Conservation (phyloP, 2,329 filamentous ascomycete species). For the Penicillium concentricum region DNA sequence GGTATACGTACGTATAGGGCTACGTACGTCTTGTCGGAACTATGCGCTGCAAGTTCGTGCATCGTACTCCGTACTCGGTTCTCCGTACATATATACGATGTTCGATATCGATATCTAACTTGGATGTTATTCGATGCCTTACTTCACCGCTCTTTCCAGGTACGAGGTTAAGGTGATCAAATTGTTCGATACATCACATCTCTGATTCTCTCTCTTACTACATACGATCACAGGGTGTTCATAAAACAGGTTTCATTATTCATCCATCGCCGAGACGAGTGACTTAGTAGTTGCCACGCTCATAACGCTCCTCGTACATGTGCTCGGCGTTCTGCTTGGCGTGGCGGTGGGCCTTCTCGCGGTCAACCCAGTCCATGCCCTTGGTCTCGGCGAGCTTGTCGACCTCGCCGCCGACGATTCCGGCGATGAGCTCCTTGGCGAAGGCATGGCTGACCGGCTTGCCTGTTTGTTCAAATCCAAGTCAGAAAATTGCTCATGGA, state of each 20-base stretch:
- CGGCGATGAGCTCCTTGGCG: slow-evolving; percentile 74
- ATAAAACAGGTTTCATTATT: slow-evolving; percentile 4
- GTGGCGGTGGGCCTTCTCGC: slow-evolving; percentile 58
- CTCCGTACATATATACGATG: neutral
- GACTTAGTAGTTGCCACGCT: slow-evolving; percentile 44
- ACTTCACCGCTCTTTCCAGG: slow-evolving; percentile 1
- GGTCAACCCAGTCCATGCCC: slow-evolving; percentile 62
- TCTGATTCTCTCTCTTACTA: neutral
- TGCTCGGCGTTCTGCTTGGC: slow-evolving; percentile 58
- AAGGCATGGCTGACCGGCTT: slow-evolving; percentile 70
- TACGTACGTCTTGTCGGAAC: slow-evolving; percentile 2
- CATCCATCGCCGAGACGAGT: slow-evolving; percentile 35
- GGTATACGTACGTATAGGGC: neutral
- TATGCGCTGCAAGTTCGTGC: neutral
- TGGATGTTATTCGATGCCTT: neutral
- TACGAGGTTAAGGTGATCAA: neutral
- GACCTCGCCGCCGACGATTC: slow-evolving; percentile 70
- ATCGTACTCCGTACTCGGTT: neutral
- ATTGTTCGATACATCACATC: neutral
- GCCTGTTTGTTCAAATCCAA: slow-evolving; percentile 46
- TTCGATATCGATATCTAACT: neutral
- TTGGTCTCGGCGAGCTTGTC: slow-evolving; percentile 73
- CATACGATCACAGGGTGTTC: neutral
- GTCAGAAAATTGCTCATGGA: neutral
- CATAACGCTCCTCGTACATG: slow-evolving; percentile 65